A percentile compares a stretch with the other conserved stretches of the same genome.
Evolutionary conservation across 169 alveolate genomes (phyloP).

Genomic region (Plasmodium yoelii): DNA sequence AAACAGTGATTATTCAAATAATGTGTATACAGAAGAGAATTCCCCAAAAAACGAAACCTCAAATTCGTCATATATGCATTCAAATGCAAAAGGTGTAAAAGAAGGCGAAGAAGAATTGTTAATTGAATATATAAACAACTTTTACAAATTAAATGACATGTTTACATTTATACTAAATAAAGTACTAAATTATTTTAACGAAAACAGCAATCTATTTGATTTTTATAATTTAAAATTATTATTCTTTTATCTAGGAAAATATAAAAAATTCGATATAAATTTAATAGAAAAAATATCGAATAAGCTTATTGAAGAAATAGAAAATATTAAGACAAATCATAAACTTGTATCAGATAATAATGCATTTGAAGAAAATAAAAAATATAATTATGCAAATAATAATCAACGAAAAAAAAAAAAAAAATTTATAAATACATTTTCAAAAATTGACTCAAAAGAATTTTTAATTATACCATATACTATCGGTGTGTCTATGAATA

Average conservation of each 20-base stretch:
- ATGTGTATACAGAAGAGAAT: background rate
- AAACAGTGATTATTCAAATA: background rate
- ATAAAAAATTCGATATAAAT: conserved; percentile 21
- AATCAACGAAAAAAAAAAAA: conserved; percentile 22
- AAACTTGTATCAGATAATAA: conserved; percentile 16
- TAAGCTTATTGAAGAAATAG: conserved; percentile 43
- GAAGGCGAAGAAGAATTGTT: conserved; percentile 17
- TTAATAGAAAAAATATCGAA: conserved; percentile 36
- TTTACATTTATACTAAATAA: conserved; percentile 44
- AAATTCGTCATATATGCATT: background rate
- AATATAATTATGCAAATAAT: conserved; percentile 38
- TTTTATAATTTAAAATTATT: conserved; percentile 47
- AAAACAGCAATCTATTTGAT: conserved; percentile 14
- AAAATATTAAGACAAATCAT: conserved; percentile 47
- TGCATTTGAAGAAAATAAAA: conserved; percentile 32
- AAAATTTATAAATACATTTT: conserved; percentile 46
- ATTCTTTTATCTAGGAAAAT: conserved; percentile 50
- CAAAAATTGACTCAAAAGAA: conserved; percentile 55
- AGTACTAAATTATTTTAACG: conserved; percentile 42
- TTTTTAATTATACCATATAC: conserved; percentile 64
- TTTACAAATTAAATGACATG: conserved; percentile 61
- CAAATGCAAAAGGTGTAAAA: no score
- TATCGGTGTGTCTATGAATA: conserved; percentile 59
- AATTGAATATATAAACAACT: conserved; percentile 51
- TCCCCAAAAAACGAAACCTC: background rate